Conservation (phyloP, 257 asterid genomes). For the Ophiorrhiza pumila region DNA sequence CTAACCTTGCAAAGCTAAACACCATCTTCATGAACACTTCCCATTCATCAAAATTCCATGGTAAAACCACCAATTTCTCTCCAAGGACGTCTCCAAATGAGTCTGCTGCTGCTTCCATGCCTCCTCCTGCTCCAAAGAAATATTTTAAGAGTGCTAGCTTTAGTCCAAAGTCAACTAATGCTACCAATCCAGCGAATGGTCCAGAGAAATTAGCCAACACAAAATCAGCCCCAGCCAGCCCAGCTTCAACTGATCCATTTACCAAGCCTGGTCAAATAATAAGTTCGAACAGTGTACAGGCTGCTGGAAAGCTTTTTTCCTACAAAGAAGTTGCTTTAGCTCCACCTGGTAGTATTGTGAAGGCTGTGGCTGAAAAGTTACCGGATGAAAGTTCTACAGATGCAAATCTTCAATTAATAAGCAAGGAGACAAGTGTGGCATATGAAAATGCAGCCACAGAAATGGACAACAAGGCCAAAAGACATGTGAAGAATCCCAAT, state of each 20-base stretch:
- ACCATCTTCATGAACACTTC: constrained; percentile 61
- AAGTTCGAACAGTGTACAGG: constrained; percentile 62
- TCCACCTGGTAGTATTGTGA: constrained; percentile 82
- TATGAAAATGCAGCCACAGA: constrained; percentile 18
- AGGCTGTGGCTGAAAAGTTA: constrained; percentile 57
- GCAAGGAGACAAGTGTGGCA: constrained; percentile 24
- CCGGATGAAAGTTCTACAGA: constrained; percentile 38
- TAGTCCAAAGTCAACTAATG: constrained; percentile 46
- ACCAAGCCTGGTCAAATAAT: constrained; percentile 41
- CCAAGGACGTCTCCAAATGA: constrained; percentile 50
- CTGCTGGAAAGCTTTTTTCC: constrained; percentile 71
- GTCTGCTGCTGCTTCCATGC: constrained; percentile 37
- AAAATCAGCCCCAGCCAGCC: constrained; percentile 54
- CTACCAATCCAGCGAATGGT: constrained; percentile 32
- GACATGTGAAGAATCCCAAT: constrained; percentile 26
- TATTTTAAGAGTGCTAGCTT: constrained; percentile 50
- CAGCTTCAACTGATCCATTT: constrained; percentile 49
- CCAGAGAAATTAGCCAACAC: constrained; percentile 42
- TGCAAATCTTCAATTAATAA: constrained; percentile 23
- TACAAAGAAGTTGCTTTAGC: constrained; percentile 92
- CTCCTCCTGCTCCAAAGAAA: constrained; percentile 44
- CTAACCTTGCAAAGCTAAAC: constrained; percentile 69
- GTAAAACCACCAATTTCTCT: constrained; percentile 49
- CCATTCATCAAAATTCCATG: constrained; percentile 44
- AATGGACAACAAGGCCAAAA: constrained; percentile 18